Base-by-base conservation (phyloP, 2,329 filamentous ascomycete species). In the Ceratocystis alfenasii region DNA sequence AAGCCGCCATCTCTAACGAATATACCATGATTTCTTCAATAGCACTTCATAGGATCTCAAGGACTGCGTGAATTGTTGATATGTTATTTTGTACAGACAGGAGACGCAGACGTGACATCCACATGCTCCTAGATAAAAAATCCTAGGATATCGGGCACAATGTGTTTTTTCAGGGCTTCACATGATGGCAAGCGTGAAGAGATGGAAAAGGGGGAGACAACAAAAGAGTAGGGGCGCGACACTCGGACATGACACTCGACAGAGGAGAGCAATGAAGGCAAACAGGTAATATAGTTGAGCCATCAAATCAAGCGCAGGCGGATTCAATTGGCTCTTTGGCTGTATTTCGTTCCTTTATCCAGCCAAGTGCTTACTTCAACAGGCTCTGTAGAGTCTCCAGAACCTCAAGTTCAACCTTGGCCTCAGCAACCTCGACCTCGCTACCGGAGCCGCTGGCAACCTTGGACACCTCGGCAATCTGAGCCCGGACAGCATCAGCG, bases 391-490 rank as follows among this genome's bases (percentile, higher is more conserved):
- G 66, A 53, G 67, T 68, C 68, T 69, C 68, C 36, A 69, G 65
- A 62, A 69, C 68, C 90, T 99, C 94, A 72, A 99, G 80, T 84
- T 97, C 93, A 76, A 99, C 93, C 86, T 96, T 97, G 71, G 94
- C 94, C 86, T 99, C 94, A 70, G 93, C 93, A 79, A 97, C 89
- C 75, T 97, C 94, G 80, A 91, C 87, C 85, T 96, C 94, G 78
- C 90, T 96, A 74, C 93, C 94, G 75, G 82, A 86, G 74, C 94
- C 94, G 76, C 80, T 86, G 73, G 87, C 91, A 75, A 97, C 87
- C 87, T 96, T 97, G 80, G 96, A 90, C 71, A 92, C 91, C 82
- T 99, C 94, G 69, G 89, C 79, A 73, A 97, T 90, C 82, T 96
- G 93, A 75, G 87, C 85, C 75, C 84, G 85, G 77, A 99, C 89